Evolutionary conservation across 2,329 filamentous ascomycete species (phyloP).

Genomic region (Corynespora cassiicola): DNA sequence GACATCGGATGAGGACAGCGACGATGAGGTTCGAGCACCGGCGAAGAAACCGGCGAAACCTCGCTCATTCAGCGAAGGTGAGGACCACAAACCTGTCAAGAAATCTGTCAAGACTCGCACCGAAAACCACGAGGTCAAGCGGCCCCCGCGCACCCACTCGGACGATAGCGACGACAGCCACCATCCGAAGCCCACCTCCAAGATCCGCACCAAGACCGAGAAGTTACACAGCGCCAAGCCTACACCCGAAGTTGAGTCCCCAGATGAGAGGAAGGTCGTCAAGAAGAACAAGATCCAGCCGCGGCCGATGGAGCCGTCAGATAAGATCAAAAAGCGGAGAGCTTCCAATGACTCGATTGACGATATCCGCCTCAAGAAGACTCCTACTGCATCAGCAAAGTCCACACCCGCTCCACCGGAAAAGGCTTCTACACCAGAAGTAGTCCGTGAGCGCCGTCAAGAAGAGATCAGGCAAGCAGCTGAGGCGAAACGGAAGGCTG

Average conservation of each 20-base stretch:
- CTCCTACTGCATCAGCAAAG: conserved; percentile 40
- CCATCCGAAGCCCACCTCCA: conserved; percentile 26
- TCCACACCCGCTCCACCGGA: conserved; percentile 43
- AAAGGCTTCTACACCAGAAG: conserved; percentile 39
- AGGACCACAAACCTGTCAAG: conserved; percentile 41
- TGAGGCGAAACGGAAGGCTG: conserved; percentile 32
- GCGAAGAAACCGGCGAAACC: conserved; percentile 37
- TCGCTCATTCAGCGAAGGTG: conserved; percentile 42
- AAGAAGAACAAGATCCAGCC: conserved; percentile 43
- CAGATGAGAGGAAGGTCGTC: conserved; percentile 38
- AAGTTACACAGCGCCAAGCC: conserved; percentile 34
- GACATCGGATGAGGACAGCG: conserved; percentile 42
- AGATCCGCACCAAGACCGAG: conserved; percentile 33
- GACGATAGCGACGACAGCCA: conserved; percentile 40
- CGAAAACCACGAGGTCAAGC: conserved; percentile 38
- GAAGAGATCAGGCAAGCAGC: conserved; percentile 38
- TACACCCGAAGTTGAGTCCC: conserved; percentile 42
- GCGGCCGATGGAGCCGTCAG: conserved; percentile 36
- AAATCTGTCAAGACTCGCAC: conserved; percentile 35
- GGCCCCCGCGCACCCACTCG: conserved; percentile 26
- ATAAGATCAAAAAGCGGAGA: conserved; percentile 37
- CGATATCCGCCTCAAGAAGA: conserved; percentile 37
- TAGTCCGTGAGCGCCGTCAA: conserved; percentile 40
- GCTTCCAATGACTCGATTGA: conserved; percentile 39
- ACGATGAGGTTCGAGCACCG: conserved; percentile 45